These are phyloP conservation scores for Ceratobasidium sp. DNA, from an alignment of 1,284 basidiomycete species.

Conservation along the genomic window DNA sequence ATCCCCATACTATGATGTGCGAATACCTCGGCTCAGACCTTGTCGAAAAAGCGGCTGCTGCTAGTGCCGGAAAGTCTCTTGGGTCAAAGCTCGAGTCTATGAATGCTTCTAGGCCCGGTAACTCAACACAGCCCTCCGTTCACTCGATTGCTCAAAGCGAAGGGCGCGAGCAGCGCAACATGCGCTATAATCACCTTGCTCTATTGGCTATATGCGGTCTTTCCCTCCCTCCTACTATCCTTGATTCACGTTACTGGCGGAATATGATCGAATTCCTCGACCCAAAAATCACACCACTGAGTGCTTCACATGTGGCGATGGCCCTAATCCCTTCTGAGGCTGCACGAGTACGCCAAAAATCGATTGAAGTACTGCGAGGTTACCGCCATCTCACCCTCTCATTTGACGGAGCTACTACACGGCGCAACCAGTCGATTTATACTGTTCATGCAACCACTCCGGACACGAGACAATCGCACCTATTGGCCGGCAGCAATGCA, in stretches of 20 bases:
- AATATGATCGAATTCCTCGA: constrained; percentile 4
- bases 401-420: constrained; percentile 22
- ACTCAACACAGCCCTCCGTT: not conserved
- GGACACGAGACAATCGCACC: constrained; percentile 43
- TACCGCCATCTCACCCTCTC: constrained; percentile 31
- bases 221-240: constrained; percentile 16
- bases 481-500: constrained; percentile 51
- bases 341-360: constrained; percentile 17
- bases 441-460: constrained; percentile 53
- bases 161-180: not conserved
- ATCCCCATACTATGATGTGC: not conserved
- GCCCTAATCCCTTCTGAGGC: constrained; percentile 25
- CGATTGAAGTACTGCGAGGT: constrained; percentile 5
- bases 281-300: not conserved
- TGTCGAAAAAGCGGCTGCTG: not conserved
- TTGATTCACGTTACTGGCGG: constrained; percentile 3
- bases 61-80: not conserved
- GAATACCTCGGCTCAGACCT: not conserved
- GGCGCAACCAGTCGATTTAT: constrained; percentile 32
- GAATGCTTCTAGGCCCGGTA: not conserved
- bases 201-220: constrained; percentile 6
- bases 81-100: not conserved
- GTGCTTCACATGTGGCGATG: not conserved
- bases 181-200: not conserved
- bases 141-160: not conserved